A percentile compares a stretch with the other conserved stretches of the same genome.
Conservation (phyloP, 345 rosid genomes). For the Eucalyptus paniculata region DNA sequence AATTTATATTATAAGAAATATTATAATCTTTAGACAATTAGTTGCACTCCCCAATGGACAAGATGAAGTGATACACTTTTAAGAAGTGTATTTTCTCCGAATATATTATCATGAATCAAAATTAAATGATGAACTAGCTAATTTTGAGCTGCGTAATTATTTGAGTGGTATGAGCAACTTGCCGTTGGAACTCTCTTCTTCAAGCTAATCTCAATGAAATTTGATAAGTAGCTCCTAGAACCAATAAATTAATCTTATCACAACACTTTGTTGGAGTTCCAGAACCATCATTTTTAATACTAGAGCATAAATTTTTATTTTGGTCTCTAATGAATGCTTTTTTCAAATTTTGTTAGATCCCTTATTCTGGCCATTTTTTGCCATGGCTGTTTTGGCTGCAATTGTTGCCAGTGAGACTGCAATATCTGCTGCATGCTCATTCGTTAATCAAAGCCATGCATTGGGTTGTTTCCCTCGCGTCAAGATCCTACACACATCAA, state of each 20-base stretch:
- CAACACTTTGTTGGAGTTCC: not conserved
- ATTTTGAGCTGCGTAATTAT: not conserved
- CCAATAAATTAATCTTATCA: not conserved
- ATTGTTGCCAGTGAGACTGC: slow-evolving; percentile 82
- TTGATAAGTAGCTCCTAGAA: not conserved
- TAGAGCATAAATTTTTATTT: not conserved
- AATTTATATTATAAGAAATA: not conserved
- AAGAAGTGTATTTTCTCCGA: not conserved
- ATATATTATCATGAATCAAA: not conserved
- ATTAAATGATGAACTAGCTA: not conserved
- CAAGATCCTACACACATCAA: slow-evolving; percentile 80
- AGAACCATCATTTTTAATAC: not conserved
- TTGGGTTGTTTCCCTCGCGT: slow-evolving; percentile 91
- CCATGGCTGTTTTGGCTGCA: slow-evolving; percentile 69
- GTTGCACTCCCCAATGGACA: not conserved
- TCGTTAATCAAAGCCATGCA: slow-evolving; percentile 72
- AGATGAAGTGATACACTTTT: not conserved
- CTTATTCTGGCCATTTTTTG: slow-evolving; percentile 68
- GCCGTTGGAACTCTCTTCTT: not conserved
- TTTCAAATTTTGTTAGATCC: slow-evolving; percentile 28
- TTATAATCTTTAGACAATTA: not conserved
- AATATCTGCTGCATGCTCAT: slow-evolving; percentile 66
- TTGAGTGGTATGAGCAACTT: not conserved
- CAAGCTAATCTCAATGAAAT: not conserved
- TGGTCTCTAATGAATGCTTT: not conserved